Conservation (phyloP, 2,329 filamentous ascomycete genomes). For the Xylaria sp. region DNA sequence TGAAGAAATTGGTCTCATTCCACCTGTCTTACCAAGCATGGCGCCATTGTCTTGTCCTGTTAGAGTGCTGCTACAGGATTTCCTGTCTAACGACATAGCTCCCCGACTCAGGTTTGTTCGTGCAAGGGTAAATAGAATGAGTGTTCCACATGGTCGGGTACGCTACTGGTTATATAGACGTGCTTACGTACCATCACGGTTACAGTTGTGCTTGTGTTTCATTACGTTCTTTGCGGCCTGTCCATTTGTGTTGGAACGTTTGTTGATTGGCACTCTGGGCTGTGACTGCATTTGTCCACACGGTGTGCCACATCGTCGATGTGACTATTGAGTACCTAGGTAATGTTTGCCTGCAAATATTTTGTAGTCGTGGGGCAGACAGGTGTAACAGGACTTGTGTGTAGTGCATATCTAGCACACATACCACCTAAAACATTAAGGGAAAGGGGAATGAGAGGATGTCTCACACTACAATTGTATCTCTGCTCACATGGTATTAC, state of each 20-base stretch:
- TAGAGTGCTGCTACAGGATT: not conserved
- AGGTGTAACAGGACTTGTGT: not conserved
- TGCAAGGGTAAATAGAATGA: not conserved
- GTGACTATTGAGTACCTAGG: too few relatives aligned
- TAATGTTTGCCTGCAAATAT: too few relatives aligned
- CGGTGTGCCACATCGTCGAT: not conserved
- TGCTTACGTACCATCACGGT: not conserved
- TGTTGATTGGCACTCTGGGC: too few relatives aligned
- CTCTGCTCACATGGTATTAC: not conserved
- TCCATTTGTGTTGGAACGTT: not conserved
- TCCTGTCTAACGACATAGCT: not conserved
- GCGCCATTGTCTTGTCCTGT: not conserved
- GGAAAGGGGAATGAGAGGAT: not conserved
- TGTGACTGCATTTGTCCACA: not conserved
- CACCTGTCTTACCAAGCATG: conserved; percentile 11
- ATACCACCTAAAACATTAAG: not conserved
- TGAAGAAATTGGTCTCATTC: not conserved
- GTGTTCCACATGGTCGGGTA: not conserved
- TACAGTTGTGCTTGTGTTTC: not conserved
- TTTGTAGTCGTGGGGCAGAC: not conserved
- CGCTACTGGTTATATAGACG: not conserved
- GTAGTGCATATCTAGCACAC: not conserved
- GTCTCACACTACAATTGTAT: not conserved
- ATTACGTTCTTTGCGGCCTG: not conserved
- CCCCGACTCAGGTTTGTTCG: not conserved